Conservation (phyloP, 2,329 filamentous ascomycete genomes). For the Colletotrichum sp. region DNA sequence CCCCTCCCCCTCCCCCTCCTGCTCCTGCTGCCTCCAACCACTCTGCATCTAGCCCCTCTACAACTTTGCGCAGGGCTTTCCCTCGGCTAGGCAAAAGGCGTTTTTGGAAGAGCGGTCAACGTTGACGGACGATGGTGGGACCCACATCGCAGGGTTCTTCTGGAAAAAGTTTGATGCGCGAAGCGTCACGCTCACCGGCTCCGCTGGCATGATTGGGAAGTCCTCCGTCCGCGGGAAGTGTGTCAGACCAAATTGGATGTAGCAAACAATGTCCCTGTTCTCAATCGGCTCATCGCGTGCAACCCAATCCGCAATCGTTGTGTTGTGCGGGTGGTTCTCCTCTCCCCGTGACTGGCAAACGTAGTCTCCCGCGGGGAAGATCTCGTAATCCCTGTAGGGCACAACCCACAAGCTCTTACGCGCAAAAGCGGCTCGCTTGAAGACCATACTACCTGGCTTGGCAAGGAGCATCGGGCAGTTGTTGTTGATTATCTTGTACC, state of each 20-base stretch:
- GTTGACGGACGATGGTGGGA: conserved; percentile 17
- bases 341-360: background rate
- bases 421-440: conserved; percentile 1
- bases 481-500: conserved; percentile 16
- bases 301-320: conserved; percentile 33
- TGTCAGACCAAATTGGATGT: conserved; percentile 60
- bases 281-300: conserved; percentile 50
- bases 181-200: conserved; percentile 55
- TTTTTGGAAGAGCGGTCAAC: background rate
- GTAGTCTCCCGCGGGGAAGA: background rate
- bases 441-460: conserved; percentile 1
- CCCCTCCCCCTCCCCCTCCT: background rate
- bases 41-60: background rate
- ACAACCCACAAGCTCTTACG: background rate
- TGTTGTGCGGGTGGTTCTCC: conserved; percentile 48
- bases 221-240: conserved; percentile 61
- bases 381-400: background rate
- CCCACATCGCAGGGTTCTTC: conserved; percentile 50
- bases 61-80: background rate
- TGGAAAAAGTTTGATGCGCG: conserved; percentile 57
- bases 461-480: conserved; percentile 5
- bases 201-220: conserved; percentile 64
- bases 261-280: conserved; percentile 62
- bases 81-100: background rate
- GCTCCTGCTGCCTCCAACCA: background rate